Percentiles rank a stretch among this genome's conserved stretches.
phyloP scores from a whole-genome alignment of 2,329 filamentous ascomycete genomes.

The Aspergillus quadrilineatus region DNA sequence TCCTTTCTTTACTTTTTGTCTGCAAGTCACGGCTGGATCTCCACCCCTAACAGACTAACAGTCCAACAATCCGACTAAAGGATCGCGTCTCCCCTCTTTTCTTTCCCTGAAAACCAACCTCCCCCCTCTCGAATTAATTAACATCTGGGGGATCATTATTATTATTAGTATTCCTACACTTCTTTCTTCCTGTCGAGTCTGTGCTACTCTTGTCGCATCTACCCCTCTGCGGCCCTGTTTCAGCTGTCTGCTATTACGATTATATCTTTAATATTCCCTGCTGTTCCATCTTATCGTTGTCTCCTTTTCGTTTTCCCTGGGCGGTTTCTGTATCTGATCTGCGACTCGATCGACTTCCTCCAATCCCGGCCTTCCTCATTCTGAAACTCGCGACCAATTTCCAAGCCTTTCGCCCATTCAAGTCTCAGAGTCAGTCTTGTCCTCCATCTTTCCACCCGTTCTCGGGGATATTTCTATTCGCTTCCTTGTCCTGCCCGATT shows the following conservation, averaged over 20 bases:
- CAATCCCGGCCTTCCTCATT: constrained; percentile 2
- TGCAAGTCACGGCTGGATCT: constrained; percentile 18
- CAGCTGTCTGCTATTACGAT: constrained; percentile 5
- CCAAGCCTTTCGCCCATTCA: neutral
- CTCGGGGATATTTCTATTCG: neutral
- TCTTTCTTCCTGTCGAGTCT: neutral
- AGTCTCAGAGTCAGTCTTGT: neutral
- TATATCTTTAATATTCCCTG: constrained; percentile 13
- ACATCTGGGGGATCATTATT: constrained; percentile 7
- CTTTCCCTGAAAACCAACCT: constrained; percentile 9
- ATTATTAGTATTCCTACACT: neutral
- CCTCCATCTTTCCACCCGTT: neutral
- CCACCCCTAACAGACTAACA: constrained; percentile 11
- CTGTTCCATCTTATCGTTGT: constrained; percentile 8
- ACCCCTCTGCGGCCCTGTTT: constrained; percentile 2
- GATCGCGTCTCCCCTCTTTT: constrained; percentile 14
- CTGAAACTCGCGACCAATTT: constrained; percentile 5
- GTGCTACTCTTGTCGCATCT: neutral
- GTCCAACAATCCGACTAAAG: neutral
- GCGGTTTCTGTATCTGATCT: constrained; percentile 5
- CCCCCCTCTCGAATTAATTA: neutral
- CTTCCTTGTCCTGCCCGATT: neutral
- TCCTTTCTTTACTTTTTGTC: neutral
- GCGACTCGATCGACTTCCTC: constrained; percentile 4
- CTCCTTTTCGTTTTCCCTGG: neutral